Evolutionary conservation across 768 basidiomycete species (phyloP), one percentile per base, ranked within the genome.

Genomic region (Mycena belliarum): DNA sequence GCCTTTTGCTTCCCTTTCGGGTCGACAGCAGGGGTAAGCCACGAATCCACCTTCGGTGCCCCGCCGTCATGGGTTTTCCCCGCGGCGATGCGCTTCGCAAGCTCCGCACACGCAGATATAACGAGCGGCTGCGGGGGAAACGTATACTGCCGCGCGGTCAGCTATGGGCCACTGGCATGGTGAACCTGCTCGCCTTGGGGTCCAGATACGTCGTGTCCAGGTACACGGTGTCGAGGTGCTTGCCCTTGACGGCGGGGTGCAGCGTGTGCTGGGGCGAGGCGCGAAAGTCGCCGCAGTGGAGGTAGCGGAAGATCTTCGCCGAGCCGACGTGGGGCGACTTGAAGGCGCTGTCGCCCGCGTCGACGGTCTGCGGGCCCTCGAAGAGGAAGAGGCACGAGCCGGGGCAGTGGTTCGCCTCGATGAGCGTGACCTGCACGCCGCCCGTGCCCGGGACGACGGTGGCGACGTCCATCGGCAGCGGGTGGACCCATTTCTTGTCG

Each of bases 371-470:
- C 40, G 73, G 82, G 7, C 97, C 96, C 73, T 98, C 93, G 65
- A 95, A 98, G 32, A 96, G 79, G 73, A 98, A 98, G 24, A 99
- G 76, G 57, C 87, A 93, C 2, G 95, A 97, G 5, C 97, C 97
- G 6, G 97, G 97, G 71, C 96, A 98, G 68, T 98, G 97, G 70
- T 99, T 98, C 11, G 96, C 97, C 66, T 97, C 93, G n/a, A 99
- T 93, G 38, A 95, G 83, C 2, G 94, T 98, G 6, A 98, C 95
- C 35, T 75, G 77, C 33, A 98, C 92, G 2, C 95, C 95, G 25
- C 85, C 84, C 0, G 93, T 93, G 63, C 91, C 74, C 1, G 96
- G 93, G 53, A 97, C 79, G 32, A 84, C 69, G 0, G 84, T 87
- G 0, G 93, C 81, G 0, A 76, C 75, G 70, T 97, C 84, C 82